phyloP scores from a whole-genome alignment of 345 rosid species.

The Lepidium sativum region DNA sequence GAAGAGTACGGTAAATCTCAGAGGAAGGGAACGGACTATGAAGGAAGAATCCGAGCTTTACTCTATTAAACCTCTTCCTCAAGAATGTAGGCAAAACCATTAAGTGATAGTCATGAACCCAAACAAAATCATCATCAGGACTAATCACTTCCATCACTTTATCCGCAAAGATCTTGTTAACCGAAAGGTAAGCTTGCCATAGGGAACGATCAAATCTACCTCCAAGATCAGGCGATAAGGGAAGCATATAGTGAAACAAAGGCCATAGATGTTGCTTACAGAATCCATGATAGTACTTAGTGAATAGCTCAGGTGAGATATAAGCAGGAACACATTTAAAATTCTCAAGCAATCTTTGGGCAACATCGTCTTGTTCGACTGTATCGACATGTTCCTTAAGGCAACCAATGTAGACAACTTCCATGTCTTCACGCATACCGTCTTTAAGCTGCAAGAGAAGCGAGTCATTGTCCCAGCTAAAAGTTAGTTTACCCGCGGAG shows the following conservation, averaged over 20 bases:
- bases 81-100: constrained; percentile 91
- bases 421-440: constrained; percentile 80
- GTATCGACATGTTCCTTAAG: constrained; percentile 62
- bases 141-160: constrained; percentile 90
- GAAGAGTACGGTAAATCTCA: constrained; percentile 84
- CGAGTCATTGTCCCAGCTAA: constrained; percentile 92
- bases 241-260: constrained; percentile 93
- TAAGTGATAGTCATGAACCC: constrained; percentile 96
- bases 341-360: constrained; percentile 71
- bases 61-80: constrained; percentile 79
- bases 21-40: constrained; percentile 96
- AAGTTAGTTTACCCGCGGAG: constrained; percentile 43
- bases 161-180: constrained; percentile 90
- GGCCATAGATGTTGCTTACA: constrained; percentile 97
- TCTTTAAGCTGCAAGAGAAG: constrained; percentile 91
- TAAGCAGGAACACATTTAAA: constrained; percentile 96
- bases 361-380: constrained; percentile 69
- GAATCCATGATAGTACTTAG: constrained; percentile 85
- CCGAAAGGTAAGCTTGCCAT: constrained; percentile 92
- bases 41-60: constrained; percentile 89
- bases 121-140: constrained; percentile 89
- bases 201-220: constrained; percentile 81
- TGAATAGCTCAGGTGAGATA: constrained; percentile 62
- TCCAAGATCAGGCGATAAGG: constrained; percentile 80
- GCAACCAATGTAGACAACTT: constrained; percentile 84